phyloP scores from a whole-genome alignment of 805 yeast genomes.

The Lipomyces yamanashiensis region DNA sequence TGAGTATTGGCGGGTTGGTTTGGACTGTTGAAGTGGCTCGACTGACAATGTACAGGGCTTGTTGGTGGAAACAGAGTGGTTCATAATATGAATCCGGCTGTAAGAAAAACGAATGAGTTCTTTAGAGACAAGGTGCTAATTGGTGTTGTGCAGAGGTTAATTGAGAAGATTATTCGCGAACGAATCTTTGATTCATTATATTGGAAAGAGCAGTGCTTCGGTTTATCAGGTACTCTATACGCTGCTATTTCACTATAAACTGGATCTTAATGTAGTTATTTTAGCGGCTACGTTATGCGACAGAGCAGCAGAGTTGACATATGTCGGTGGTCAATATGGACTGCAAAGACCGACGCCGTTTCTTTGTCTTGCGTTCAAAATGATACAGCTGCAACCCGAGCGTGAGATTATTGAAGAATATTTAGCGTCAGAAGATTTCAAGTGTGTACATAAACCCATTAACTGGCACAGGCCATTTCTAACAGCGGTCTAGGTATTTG shows the following conservation, averaged over 20 bases:
- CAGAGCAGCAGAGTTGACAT: constrained; percentile 50
- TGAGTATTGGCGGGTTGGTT: not conserved
- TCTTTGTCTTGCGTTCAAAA: constrained; percentile 73
- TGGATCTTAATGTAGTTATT: not conserved
- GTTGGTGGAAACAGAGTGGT: constrained; percentile 27
- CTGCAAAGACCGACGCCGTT: constrained; percentile 70
- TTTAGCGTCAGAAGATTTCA: constrained; percentile 69
- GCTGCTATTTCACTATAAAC: not conserved
- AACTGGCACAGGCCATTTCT: not conserved
- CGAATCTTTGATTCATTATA: constrained; percentile 60
- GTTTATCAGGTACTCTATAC: constrained; percentile 46
- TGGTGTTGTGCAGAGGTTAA: constrained; percentile 39
- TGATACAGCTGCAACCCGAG: constrained; percentile 76
- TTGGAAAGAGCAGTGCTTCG: constrained; percentile 62
- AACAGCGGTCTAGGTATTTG: constrained; percentile 48
- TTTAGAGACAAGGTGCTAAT: not conserved
- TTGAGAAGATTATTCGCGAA: constrained; percentile 64
- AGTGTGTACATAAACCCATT: constrained; percentile 48
- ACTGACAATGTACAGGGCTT: constrained; percentile 18
- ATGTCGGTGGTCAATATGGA: constrained; percentile 63
- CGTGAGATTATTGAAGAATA: constrained; percentile 59
- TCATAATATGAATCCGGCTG: constrained; percentile 34
- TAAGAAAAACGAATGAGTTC: not conserved
- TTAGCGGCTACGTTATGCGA: constrained; percentile 56
- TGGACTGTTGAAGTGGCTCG: not conserved